Percentiles rank a stretch among this genome's conserved stretches.
Conservation (phyloP, 768 basidiomycete genomes). For the Mycena belliarum region DNA sequence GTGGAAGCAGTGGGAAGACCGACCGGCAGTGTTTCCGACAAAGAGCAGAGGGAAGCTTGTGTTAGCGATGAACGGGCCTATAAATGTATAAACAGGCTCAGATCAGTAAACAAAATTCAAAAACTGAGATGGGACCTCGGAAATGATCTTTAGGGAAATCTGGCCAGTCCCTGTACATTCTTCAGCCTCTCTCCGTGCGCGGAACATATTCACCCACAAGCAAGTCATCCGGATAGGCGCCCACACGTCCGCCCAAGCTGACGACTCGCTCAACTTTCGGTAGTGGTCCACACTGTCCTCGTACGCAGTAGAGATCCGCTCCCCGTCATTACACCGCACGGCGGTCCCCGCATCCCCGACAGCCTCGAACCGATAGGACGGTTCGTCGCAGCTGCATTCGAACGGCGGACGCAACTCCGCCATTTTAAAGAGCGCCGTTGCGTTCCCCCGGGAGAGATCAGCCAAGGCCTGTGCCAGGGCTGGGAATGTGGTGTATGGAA, state of each 20-base stretch:
- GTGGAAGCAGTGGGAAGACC: constrained; percentile 24
- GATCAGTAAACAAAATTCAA: constrained; percentile 45
- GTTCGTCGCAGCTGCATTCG: constrained; percentile 31
- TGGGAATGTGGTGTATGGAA: constrained; percentile 35
- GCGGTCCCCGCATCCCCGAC: not conserved
- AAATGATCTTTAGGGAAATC: constrained; percentile 16
- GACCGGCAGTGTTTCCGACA: constrained; percentile 14
- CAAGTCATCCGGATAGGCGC: not conserved
- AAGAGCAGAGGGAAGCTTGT: constrained; percentile 6
- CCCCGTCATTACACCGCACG: constrained; percentile 12
- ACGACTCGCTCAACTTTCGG: not conserved
- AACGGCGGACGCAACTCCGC: constrained; percentile 21
- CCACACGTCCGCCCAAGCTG: constrained; percentile 7
- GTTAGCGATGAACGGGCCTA: constrained; percentile 26
- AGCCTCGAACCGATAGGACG: constrained; percentile 6
- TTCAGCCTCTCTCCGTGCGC: not conserved
- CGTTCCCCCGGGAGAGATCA: constrained; percentile 35
- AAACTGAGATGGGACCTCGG: not conserved
- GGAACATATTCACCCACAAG: not conserved
- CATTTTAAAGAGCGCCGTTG: constrained; percentile 26
- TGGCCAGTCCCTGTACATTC: not conserved
- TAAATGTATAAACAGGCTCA: too few relatives aligned
- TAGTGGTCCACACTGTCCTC: constrained; percentile 2
- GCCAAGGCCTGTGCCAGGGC: constrained; percentile 37
- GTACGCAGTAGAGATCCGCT: not conserved